Conservation (phyloP, 108 stramenopile genomes). For the Skeletonema menzelii region DNA sequence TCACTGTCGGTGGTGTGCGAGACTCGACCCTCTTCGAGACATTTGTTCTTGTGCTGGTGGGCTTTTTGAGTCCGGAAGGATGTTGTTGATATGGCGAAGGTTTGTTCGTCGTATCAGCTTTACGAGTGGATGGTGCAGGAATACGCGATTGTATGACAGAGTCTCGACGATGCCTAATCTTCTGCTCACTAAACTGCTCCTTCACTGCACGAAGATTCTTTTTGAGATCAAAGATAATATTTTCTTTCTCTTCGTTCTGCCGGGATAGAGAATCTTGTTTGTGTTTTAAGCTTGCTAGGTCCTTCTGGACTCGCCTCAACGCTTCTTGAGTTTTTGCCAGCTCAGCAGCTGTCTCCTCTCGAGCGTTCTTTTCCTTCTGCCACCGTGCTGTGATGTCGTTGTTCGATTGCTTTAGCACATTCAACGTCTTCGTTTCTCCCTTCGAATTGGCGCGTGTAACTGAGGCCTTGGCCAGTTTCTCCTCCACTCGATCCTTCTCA, state of each 20-base stretch:
- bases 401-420: constrained; percentile 76
- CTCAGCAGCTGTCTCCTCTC: constrained; percentile 75
- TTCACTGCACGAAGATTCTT: constrained; percentile 76
- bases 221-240: constrained; percentile 53
- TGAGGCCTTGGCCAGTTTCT: constrained; percentile 62
- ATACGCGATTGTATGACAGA: constrained; percentile 48
- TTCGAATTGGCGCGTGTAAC: constrained; percentile 57
- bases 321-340: constrained; percentile 66
- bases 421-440: constrained; percentile 75
- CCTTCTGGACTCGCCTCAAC: constrained; percentile 60
- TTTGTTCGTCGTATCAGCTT: not conserved
- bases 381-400: constrained; percentile 81
- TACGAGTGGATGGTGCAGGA: constrained; percentile 23
- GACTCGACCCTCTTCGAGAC: constrained; percentile 6
- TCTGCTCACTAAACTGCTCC: constrained; percentile 50
- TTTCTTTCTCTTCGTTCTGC: constrained; percentile 77
- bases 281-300: constrained; percentile 50
- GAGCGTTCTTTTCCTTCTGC: constrained; percentile 83
- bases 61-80: constrained; percentile 5
- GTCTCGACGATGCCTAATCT: constrained; percentile 39
- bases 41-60: constrained; percentile 13
- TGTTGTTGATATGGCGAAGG: not conserved
- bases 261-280: constrained; percentile 57
- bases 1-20: not conserved
- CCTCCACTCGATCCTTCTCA: constrained; percentile 81